Evolutionary conservation across 2,329 filamentous ascomycete genomes (phyloP), one percentile per base, ranked within the genome.

Genomic region (Fusarium setosum): DNA sequence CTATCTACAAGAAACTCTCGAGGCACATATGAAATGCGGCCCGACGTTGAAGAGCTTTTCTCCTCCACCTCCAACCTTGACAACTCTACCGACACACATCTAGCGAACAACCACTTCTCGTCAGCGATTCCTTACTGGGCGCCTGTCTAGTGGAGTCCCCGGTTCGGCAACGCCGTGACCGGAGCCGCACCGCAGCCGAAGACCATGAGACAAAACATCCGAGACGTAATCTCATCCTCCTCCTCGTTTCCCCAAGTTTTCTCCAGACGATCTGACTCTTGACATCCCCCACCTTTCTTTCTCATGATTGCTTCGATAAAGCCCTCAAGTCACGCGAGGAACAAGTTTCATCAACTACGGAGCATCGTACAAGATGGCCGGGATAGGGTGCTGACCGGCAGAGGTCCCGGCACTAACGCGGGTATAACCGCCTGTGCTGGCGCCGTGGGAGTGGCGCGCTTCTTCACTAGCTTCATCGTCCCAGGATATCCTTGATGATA

Each of bases 161-260:
- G 29, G 12, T 17, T 65, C 47, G 29, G 57, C 42, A 62, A 42
- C 21, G 10, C 26, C 32, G 31, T 17, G 50, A 3, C 15, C 2
- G 23, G 17, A n/a, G 31, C 24, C 29, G 24, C 37, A 34, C 38
- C 21, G 42, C 37, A 53, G 49, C 49, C 49, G 49, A 24, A 52
- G 12, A 21, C 13, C 34, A 26, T 15, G 31, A 26, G 12, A 56
- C 45, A 32, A 11, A 8, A 20, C 24, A 32, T 15, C 15, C 49
- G 29, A 23, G 20, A 24, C 23, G 34, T 15, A 34, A 21, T 37
- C 10, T 29, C 37, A 40, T 34, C 31, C 47, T 20, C 20, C 31
- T 24, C 11, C n/a, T 48, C 6, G 49, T 18, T 65, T 61, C 61
- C 56, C 62, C 60, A 52, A 56, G 60, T 49, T 64, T 63, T 59